These are phyloP conservation scores for Silene vulgaris DNA, from an alignment of 179 eudicot genomes.

Conservation along the genomic window DNA sequence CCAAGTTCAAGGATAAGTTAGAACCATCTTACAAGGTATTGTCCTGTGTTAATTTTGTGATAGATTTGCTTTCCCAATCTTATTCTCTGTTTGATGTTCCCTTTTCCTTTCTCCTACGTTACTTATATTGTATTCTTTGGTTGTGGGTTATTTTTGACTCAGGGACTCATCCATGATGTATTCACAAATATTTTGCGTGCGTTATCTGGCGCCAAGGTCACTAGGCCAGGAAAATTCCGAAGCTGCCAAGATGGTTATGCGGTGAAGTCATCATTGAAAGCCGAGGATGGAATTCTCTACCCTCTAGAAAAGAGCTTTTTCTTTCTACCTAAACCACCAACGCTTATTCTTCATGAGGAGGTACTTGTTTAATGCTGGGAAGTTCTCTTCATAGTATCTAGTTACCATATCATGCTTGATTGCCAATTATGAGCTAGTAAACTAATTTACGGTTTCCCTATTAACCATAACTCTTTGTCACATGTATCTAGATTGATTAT, in stretches of 20 bases:
- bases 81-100: background rate
- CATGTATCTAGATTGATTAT: constrained; percentile 60
- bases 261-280: constrained; percentile 91
- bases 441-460: background rate
- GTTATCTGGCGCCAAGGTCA: constrained; percentile 83
- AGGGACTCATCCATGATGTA: constrained; percentile 98
- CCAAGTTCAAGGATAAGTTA: constrained; percentile 86
- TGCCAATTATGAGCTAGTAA: no score
- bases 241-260: constrained; percentile 92
- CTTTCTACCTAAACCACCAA: constrained; percentile 96
- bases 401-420: background rate
- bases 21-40: constrained; percentile 72
- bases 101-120: background rate
- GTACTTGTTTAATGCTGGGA: constrained; percentile 21
- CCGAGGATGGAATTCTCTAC: constrained; percentile 93
- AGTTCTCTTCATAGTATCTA: background rate
- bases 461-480: background rate
- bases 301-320: constrained; percentile 97
- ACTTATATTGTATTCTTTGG: background rate
- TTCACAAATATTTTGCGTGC: constrained; percentile 81
- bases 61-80: constrained; percentile 12
- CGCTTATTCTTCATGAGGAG: constrained; percentile 96
- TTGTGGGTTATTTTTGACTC: constrained; percentile 12
- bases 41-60: background rate
- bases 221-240: constrained; percentile 94